These are phyloP conservation scores for Furcasterigmium furcatum DNA, from an alignment of 2,329 filamentous ascomycete species.

Conservation along the genomic window DNA sequence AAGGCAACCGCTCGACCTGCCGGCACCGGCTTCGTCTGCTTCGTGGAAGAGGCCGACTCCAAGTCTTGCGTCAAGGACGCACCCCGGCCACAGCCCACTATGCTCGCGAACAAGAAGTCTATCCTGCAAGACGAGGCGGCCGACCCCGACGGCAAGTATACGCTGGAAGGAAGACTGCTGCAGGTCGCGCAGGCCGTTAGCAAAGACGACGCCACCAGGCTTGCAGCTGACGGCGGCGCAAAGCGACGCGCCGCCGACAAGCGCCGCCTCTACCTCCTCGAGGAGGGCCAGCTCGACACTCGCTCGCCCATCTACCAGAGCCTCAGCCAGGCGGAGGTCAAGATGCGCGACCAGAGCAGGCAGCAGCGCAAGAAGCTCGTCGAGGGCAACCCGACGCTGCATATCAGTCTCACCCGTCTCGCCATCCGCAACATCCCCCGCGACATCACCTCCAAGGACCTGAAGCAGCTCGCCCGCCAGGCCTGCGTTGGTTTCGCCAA, in stretches of 20 bases:
- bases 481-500: conserved; percentile 93
- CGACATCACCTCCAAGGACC: conserved; percentile 76
- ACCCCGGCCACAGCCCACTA: conserved; percentile 54
- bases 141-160: conserved; percentile 83
- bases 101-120: conserved; percentile 61
- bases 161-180: conserved; percentile 82
- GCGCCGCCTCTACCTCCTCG: conserved; percentile 81
- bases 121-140: conserved; percentile 82
- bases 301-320: conserved; percentile 74
- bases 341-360: conserved; percentile 82
- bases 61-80: conserved; percentile 72
- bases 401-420: conserved; percentile 84
- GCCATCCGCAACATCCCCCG: conserved; percentile 89
- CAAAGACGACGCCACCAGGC: conserved; percentile 72
- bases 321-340: conserved; percentile 75
- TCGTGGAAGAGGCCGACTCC: conserved; percentile 74
- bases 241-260: conserved; percentile 77
- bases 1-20: conserved; percentile 79
- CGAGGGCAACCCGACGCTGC: conserved; percentile 83
- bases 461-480: conserved; percentile 87
- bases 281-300: conserved; percentile 78
- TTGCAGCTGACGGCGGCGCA: conserved; percentile 68
- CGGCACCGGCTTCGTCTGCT: conserved; percentile 94
- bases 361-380: conserved; percentile 88
- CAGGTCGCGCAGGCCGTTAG: conserved; percentile 83